Conservation (phyloP, 2,329 filamentous ascomycete species). For the Exophiala sideris region DNA sequence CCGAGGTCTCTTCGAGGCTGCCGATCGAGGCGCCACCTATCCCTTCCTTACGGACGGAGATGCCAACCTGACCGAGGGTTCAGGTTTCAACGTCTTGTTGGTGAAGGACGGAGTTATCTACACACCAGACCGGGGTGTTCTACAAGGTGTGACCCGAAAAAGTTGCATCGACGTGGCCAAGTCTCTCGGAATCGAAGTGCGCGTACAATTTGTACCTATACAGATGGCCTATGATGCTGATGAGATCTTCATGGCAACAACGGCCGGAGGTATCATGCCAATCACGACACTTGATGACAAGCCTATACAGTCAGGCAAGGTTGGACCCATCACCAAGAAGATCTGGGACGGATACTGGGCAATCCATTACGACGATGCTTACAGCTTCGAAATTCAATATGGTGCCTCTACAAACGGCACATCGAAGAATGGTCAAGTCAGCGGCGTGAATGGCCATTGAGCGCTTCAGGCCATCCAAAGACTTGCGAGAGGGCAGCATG, state of each 20-base stretch:
- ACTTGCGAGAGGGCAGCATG: neutral
- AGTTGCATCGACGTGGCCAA: constrained; percentile 47
- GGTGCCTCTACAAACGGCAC: neutral
- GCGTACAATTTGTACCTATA: constrained; percentile 43
- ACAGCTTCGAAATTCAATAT: constrained; percentile 33
- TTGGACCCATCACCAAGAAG: constrained; percentile 46
- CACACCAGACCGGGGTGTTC: constrained; percentile 48
- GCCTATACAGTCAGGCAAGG: constrained; percentile 40
- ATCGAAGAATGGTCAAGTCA: neutral
- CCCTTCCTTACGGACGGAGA: constrained; percentile 53
- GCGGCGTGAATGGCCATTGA: constrained; percentile 3
- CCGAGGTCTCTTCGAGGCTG: constrained; percentile 46
- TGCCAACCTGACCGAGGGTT: constrained; percentile 49
- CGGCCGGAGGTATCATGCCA: constrained; percentile 54
- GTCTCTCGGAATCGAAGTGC: constrained; percentile 35
- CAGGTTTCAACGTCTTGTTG: constrained; percentile 49
- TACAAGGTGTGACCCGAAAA: constrained; percentile 50
- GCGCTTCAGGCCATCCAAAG: neutral
- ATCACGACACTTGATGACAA: constrained; percentile 47
- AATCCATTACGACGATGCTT: constrained; percentile 43
- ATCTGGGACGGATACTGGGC: constrained; percentile 54
- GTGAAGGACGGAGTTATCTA: constrained; percentile 46
- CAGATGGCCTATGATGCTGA: constrained; percentile 43
- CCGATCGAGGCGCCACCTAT: constrained; percentile 46
- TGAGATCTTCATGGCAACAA: constrained; percentile 54